Conservation (phyloP, 306 rosid species). For the Quercus aquifolioides region DNA sequence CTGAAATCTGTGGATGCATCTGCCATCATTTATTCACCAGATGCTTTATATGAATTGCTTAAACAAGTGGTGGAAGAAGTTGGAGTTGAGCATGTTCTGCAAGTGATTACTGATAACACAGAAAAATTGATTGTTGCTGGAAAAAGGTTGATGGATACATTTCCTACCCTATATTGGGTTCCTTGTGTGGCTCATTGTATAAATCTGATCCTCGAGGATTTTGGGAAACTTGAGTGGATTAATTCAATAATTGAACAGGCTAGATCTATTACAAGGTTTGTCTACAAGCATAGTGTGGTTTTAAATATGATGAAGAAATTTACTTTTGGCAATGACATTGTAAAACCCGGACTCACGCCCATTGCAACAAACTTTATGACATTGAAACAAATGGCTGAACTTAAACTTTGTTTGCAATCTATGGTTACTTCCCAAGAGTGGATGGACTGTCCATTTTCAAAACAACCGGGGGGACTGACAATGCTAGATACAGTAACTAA, state of each 20-base stretch:
- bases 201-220: conserved; percentile 72
- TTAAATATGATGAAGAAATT: conserved; percentile 75
- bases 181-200: conserved; percentile 67
- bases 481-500: conserved; percentile 64
- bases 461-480: conserved; percentile 75
- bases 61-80: conserved; percentile 77
- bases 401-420: conserved; percentile 72
- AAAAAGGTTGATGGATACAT: conserved; percentile 55
- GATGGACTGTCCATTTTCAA: conserved; percentile 75
- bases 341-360: conserved; percentile 60
- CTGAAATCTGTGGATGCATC: conserved; percentile 74
- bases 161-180: conserved; percentile 75
- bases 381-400: conserved; percentile 78
- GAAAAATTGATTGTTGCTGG: conserved; percentile 68
- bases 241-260: conserved; percentile 67
- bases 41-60: conserved; percentile 52
- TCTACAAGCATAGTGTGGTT: conserved; percentile 61
- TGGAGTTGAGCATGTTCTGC: conserved; percentile 74
- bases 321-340: conserved; percentile 69
- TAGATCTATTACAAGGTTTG: conserved; percentile 72
- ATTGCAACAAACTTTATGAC: conserved; percentile 63
- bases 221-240: conserved; percentile 75
- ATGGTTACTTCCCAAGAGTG: conserved; percentile 89
- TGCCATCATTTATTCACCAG: conserved; percentile 41
- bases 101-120: conserved; percentile 62